phyloP scores from a whole-genome alignment of 495 filamentous ascomycete genomes.

The Penicillium canescens region DNA sequence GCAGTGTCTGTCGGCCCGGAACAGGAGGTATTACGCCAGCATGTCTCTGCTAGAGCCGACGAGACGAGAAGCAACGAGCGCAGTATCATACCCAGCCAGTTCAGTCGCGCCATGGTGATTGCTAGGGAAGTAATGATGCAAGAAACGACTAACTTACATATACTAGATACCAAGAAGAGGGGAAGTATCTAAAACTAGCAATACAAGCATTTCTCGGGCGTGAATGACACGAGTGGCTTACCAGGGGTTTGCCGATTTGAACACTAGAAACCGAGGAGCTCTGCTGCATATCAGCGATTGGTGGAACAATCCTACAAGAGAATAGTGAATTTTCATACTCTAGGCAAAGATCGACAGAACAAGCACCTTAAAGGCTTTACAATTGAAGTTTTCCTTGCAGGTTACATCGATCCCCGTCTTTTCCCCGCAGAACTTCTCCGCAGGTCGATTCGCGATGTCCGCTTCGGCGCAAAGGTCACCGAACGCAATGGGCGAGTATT shows the following conservation, averaged over 20 bases:
- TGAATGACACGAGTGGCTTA: constrained; percentile 8
- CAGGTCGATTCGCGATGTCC: neutral
- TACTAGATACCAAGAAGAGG: neutral
- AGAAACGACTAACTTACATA: constrained; percentile 1
- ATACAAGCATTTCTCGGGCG: constrained; percentile 8
- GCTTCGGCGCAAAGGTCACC: constrained; percentile 19
- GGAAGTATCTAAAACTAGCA: neutral
- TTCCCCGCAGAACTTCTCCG: constrained; percentile 17
- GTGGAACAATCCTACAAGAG: constrained; percentile 16
- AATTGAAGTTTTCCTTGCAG: neutral
- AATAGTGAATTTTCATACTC: constrained; percentile 5
- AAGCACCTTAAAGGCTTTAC: constrained; percentile 16
- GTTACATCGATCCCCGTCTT: neutral
- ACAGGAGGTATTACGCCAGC: constrained; percentile 60
- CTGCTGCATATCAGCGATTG: constrained; percentile 11
- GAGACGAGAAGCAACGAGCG: constrained; percentile 17
- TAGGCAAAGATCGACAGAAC: constrained; percentile 13
- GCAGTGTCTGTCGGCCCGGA: constrained; percentile 49
- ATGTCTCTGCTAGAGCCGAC: constrained; percentile 33
- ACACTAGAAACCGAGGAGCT: neutral
- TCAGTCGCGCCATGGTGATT: constrained; percentile 14
- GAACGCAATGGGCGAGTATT: constrained; percentile 1
- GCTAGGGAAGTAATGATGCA: neutral
- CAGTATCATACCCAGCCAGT: constrained; percentile 16
- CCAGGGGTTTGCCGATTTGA: no score